Base-by-base conservation (phyloP, 805 yeast species). In the Starmerella gropengiesseri region DNA sequence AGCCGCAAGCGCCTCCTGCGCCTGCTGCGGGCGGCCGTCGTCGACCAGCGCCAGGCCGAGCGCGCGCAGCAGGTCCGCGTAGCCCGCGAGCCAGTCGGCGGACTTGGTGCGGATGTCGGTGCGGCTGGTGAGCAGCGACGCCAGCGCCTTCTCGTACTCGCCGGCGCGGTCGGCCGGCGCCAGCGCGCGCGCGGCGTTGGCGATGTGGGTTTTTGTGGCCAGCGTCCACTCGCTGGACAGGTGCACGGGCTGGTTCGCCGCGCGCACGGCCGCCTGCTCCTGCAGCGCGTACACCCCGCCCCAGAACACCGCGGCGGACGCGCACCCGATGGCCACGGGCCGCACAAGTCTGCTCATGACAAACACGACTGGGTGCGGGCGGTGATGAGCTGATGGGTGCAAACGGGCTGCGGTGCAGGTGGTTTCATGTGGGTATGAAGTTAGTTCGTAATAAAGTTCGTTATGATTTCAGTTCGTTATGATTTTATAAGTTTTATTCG, bases 61-160 rank as follows among this genome's bases (percentile, higher is more conserved):
- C 14, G 58, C 45, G 14, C 59, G 54, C 38, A 58, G 45, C 13
- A 59, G 36, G 41, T 61, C 65, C 5, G 59, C 53, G 44, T 61
- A 61, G 5, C 62, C 63, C 2, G 56, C 48, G 8, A 61, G 52
- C 64, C 64, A 61, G 28, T 43, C 45, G 16, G 38, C 45, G 14
- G 53, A 45, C 40, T 59, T 56, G 7, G 41, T 39, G 11, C 31
- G 26, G 19, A 60, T 40, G 28, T 59, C 55, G 5, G 52, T 45
- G 22, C 36, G 28, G 2, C 40, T 34, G 3, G 40, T 22, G 9
- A 55, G 47, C 4, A 60, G 46, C 5, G 49, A 37, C 20, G 46
- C 43, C 21, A 60, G 42, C 12, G 59, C 60, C 12, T 45, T 43
- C 27, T 52, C 46, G 29, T 46, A 53, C 31, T 46, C 45, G 18